phyloP scores from a whole-genome alignment of 306 rosid genomes.

The Ormosia emarginata region DNA sequence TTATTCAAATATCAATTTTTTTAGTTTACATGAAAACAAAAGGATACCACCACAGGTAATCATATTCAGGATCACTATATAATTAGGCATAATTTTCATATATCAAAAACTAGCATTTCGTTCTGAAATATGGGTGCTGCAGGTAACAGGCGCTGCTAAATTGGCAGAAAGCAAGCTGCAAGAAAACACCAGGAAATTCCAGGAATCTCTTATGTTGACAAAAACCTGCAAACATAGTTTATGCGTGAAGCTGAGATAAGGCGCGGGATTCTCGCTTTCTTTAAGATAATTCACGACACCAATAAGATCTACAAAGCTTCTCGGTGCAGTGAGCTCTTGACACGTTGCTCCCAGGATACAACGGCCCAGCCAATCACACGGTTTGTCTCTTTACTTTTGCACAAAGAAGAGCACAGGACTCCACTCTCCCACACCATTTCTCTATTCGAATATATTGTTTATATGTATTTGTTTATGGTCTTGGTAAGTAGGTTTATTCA shows the following conservation, averaged over 20 bases:
- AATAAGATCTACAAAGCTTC: not conserved
- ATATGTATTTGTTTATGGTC: too few species aligned
- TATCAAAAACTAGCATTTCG: not conserved
- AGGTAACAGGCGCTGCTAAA: constrained; percentile 66
- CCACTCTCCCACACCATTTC: not conserved
- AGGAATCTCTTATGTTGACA: constrained; percentile 36
- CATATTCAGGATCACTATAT: not conserved
- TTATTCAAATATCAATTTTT: not conserved
- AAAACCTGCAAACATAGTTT: not conserved
- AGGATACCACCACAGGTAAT: not conserved
- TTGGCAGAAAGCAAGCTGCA: constrained; percentile 67
- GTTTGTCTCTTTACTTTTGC: not conserved
- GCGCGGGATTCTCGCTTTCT: too few species aligned
- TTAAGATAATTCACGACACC: too few species aligned
- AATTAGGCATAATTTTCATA: not conserved
- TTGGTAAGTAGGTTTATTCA: too few species aligned
- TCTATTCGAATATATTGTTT: not conserved
- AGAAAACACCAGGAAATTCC: constrained; percentile 55
- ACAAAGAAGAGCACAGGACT: not conserved
- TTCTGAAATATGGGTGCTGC: constrained; percentile 16
- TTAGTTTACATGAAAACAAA: not conserved
- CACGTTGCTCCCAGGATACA: not conserved
- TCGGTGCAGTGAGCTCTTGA: not conserved
- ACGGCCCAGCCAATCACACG: not conserved
- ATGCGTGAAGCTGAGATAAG: too few species aligned